Evolutionary conservation across 2,329 filamentous ascomycete genomes (phyloP).

Genomic region (Calonectria henricotiae): DNA sequence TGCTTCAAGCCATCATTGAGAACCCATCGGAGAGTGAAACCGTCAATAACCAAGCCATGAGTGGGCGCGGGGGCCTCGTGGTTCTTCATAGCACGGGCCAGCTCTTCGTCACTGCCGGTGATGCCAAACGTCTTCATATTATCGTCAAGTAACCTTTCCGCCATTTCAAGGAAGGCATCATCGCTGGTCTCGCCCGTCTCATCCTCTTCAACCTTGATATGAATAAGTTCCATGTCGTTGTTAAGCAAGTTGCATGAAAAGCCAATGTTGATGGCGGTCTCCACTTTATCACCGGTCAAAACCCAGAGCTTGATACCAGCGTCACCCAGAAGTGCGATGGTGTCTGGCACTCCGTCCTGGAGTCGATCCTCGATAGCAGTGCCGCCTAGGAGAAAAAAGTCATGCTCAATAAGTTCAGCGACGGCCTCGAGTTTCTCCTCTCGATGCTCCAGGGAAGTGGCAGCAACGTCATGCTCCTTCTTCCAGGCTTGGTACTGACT

Average conservation of each 20-base stretch:
- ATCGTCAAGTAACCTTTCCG: slow-evolving; percentile 82
- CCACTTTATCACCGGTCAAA: slow-evolving; percentile 97
- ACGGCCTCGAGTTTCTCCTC: slow-evolving; percentile 95
- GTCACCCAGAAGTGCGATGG: slow-evolving; percentile 90
- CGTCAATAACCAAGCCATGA: slow-evolving; percentile 95
- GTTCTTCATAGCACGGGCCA: slow-evolving; percentile 83
- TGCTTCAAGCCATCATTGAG: slow-evolving; percentile 87
- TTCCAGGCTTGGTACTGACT: slow-evolving; percentile 90
- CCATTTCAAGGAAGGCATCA: slow-evolving; percentile 69
- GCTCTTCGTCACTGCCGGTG: slow-evolving; percentile 88
- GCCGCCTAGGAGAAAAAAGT: slow-evolving; percentile 89
- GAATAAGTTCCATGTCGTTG: slow-evolving; percentile 97
- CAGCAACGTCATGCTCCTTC: slow-evolving; percentile 88
- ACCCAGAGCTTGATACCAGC: slow-evolving; percentile 99
- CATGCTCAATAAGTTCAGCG: slow-evolving; percentile 91
- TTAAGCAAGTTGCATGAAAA: slow-evolving; percentile 98
- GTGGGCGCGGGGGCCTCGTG: slow-evolving; percentile 91
- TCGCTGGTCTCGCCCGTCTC: slow-evolving; percentile 67
- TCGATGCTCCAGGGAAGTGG: slow-evolving; percentile 85
- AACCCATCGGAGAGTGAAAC: slow-evolving; percentile 91
- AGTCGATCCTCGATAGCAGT: slow-evolving; percentile 98
- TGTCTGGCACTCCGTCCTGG: slow-evolving; percentile 97
- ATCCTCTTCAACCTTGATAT: slow-evolving; percentile 88
- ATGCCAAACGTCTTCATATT: slow-evolving; percentile 82
- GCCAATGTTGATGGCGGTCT: slow-evolving; percentile 99